These are phyloP conservation scores for Alnus glutinosa DNA, from an alignment of 306 rosid species.

Conservation along the genomic window DNA sequence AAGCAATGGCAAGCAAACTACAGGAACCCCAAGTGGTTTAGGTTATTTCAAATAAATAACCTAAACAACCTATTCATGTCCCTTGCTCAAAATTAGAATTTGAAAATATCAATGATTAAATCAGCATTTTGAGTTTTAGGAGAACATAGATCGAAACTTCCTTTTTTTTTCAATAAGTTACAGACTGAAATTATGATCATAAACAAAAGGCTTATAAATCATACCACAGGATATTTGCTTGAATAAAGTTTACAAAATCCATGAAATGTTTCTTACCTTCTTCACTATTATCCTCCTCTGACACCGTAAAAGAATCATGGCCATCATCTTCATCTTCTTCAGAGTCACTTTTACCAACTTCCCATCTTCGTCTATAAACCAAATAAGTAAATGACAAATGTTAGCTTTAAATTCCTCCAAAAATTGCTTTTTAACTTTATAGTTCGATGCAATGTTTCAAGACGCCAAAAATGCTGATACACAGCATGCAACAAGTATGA, in stretches of 20 bases:
- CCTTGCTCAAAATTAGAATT: not conserved
- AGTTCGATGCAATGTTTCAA: not conserved
- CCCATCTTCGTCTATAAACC: slow-evolving; percentile 54
- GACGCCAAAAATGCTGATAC: not conserved
- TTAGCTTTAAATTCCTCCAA: slow-evolving; percentile 6
- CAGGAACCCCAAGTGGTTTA: too few relatives aligned
- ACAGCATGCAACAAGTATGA: not conserved
- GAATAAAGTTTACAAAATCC: not conserved
- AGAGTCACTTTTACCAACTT: slow-evolving; percentile 38
- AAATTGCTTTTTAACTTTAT: not conserved
- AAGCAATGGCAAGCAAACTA: not conserved
- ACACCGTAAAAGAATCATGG: slow-evolving; percentile 38
- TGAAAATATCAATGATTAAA: not conserved
- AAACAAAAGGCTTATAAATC: not conserved
- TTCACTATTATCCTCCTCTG: slow-evolving; percentile 35
- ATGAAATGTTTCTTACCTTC: slow-evolving; percentile 50
- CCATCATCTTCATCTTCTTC: slow-evolving; percentile 36
- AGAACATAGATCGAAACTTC: not conserved
- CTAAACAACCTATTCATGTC: not conserved
- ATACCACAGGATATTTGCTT: not conserved
- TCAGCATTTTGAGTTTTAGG: slow-evolving; percentile 3
- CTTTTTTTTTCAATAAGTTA: not conserved
- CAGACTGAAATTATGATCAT: not conserved
- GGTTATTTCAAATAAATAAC: not conserved
- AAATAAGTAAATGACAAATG: slow-evolving; percentile 19